phyloP scores from a whole-genome alignment of 2,329 filamentous ascomycete species.

The Aspergillus novofumigatus region DNA sequence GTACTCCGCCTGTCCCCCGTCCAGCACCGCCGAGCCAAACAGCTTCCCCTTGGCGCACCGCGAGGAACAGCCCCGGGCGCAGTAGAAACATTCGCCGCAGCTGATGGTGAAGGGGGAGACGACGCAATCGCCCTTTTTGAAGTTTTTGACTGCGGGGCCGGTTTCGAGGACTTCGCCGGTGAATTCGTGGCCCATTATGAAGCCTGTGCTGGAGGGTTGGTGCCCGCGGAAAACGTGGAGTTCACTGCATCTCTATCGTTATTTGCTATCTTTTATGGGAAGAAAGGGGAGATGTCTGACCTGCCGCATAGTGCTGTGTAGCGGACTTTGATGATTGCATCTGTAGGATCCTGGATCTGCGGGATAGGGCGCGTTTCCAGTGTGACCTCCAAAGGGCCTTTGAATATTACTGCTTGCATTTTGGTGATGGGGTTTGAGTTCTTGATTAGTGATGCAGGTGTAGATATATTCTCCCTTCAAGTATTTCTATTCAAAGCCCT shows the following conservation, averaged over 20 bases:
- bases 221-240: conserved; percentile 82
- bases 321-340: conserved; percentile 76
- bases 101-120: conserved; percentile 78
- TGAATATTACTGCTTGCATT: conserved; percentile 87
- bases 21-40: conserved; percentile 65
- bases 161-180: conserved; percentile 67
- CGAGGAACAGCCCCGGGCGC: conserved; percentile 66
- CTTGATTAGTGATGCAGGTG: background rate
- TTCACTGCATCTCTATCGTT: conserved; percentile 48
- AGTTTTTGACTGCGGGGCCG: conserved; percentile 53
- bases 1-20: conserved; percentile 77
- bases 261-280: background rate
- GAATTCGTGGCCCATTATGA: conserved; percentile 75
- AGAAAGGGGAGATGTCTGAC: conserved; percentile 41
- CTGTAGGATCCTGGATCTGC: conserved; percentile 62
- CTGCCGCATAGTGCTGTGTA: conserved; percentile 82
- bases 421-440: conserved; percentile 31
- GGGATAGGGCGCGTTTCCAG: conserved; percentile 76
- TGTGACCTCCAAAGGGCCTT: conserved; percentile 67
- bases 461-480: too few relatives aligned
- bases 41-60: conserved; percentile 66
- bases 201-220: conserved; percentile 61
- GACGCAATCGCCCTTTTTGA: conserved; percentile 70
- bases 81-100: conserved; percentile 79
- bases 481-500: background rate